Conservation (phyloP, 176 grass and related monocot genomes). For the Avena sativa region DNA sequence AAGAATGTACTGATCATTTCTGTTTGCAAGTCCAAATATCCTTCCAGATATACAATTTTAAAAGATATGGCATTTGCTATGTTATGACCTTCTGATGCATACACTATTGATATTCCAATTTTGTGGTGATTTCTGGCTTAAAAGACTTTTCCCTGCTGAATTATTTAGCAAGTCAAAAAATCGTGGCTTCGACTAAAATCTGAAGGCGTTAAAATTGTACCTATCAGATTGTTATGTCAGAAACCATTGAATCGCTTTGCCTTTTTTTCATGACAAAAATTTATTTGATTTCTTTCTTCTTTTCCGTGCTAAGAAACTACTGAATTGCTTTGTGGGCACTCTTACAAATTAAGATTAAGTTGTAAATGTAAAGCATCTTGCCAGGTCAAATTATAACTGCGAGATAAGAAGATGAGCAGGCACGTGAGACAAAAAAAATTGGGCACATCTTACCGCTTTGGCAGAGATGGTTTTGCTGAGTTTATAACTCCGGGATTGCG, state of each 20-base stretch:
- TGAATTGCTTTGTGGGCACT: background rate
- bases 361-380: background rate
- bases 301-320: background rate
- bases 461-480: background rate
- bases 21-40: background rate
- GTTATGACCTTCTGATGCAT: background rate
- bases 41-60: background rate
- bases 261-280: background rate
- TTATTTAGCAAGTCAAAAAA: background rate
- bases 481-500: background rate
- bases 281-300: background rate
- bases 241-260: background rate
- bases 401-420: background rate
- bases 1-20: background rate
- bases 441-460: slow-evolving; percentile 32
- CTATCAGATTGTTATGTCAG: background rate
- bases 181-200: background rate
- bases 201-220: background rate
- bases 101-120: background rate
- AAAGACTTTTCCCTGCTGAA: background rate
- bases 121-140: background rate
- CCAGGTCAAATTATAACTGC: background rate
- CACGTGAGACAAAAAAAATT: background rate
- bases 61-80: background rate
- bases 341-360: background rate